Evolutionary conservation across 2,329 filamentous ascomycete genomes (phyloP).

Genomic region (Bipolaris gigantea): DNA sequence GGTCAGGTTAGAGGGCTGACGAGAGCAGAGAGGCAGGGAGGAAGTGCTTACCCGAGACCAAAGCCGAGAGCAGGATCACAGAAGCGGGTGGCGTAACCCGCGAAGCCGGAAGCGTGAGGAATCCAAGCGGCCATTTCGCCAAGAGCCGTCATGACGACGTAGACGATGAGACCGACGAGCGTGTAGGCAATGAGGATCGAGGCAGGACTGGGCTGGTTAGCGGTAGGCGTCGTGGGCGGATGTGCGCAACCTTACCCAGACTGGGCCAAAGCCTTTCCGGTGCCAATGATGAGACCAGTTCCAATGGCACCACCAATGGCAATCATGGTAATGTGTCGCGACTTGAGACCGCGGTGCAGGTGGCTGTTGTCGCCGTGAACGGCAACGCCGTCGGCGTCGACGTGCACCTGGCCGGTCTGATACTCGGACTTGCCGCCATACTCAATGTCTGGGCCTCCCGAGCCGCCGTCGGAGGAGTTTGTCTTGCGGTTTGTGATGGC

Average conservation of each 20-base stretch:
- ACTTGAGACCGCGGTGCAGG: constrained; percentile 57
- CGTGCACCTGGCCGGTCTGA: constrained; percentile 12
- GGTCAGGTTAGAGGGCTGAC: background rate
- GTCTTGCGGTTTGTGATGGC: constrained; percentile 35
- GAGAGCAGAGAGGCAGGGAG: background rate
- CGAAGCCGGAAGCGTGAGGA: constrained; percentile 76
- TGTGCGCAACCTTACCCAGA: constrained; percentile 44
- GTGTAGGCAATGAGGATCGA: constrained; percentile 73
- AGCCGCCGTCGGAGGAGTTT: constrained; percentile 31
- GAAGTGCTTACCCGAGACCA: constrained; percentile 51
- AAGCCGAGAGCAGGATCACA: constrained; percentile 81
- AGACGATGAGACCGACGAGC: constrained; percentile 71
- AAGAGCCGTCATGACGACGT: constrained; percentile 77
- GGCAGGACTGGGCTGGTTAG: constrained; percentile 54
- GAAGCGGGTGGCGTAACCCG: constrained; percentile 77
- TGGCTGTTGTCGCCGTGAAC: constrained; percentile 36
- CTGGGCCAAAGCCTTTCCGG: constrained; percentile 54
- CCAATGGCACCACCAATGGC: constrained; percentile 75
- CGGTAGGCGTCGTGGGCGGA: too few species aligned
- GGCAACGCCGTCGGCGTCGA: constrained; percentile 29
- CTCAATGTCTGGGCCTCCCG: constrained; percentile 25
- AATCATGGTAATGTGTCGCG: constrained; percentile 63
- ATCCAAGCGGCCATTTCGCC: constrained; percentile 87
- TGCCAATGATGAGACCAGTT: constrained; percentile 73
- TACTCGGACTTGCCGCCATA: constrained; percentile 19